phyloP scores from a whole-genome alignment of 1,139 yeast species.

The Lodderomyces oxycetoniae region DNA sequence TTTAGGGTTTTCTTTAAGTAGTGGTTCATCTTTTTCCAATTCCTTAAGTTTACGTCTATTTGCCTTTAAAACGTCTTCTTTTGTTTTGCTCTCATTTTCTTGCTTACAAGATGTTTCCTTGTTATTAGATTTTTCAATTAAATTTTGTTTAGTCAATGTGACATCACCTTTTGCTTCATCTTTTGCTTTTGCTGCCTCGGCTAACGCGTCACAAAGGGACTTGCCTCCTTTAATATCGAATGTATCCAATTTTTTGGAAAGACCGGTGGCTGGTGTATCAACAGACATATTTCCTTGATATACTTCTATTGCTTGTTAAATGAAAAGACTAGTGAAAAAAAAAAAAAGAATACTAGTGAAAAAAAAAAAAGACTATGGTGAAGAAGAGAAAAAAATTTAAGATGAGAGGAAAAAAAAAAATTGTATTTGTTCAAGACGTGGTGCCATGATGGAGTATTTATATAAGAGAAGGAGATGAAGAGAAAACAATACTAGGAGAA shows the following conservation, averaged over 20 bases:
- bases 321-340: background rate
- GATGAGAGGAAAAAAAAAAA: background rate
- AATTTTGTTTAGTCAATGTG: conserved; percentile 15
- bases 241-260: no score
- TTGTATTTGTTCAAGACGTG: conserved; percentile 1
- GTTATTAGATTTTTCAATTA: conserved; percentile 3
- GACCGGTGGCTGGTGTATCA: no score
- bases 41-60: conserved; percentile 72
- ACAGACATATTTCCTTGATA: no score
- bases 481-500: no score
- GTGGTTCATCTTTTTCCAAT: conserved; percentile 82
- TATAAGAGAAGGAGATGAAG: no score
- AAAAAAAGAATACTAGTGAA: conserved; percentile 1
- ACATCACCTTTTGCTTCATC: conserved; percentile 22
- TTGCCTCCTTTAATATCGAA: no score
- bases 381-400: background rate
- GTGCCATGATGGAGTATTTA: no score
- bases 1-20: conserved; percentile 77
- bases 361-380: background rate
- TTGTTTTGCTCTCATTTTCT: conserved; percentile 17
- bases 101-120: no score
- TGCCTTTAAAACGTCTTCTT: conserved; percentile 45
- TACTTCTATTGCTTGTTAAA: no score
- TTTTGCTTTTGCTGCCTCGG: conserved; percentile 43
- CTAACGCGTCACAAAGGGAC: conserved; percentile 42